phyloP scores from a whole-genome alignment of 371 early-diverging fungal genomes.

The Blyttiomyces sp. region DNA sequence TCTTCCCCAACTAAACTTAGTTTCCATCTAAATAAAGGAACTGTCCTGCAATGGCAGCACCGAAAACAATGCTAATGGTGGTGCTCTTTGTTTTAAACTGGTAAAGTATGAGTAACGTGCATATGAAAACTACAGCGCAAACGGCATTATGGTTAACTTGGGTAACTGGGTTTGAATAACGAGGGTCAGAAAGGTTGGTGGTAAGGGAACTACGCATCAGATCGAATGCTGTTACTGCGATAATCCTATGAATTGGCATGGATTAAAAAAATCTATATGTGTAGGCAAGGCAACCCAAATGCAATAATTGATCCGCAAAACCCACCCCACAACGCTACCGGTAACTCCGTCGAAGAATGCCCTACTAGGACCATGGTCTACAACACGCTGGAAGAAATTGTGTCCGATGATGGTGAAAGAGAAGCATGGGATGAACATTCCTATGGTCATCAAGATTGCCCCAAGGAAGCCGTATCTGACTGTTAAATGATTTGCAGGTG shows the following conservation, averaged over 20 bases:
- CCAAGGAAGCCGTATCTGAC: conserved; percentile 37
- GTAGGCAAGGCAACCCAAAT: not conserved
- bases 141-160: too few species aligned
- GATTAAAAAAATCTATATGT: not conserved
- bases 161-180: too few species aligned
- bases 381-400: conserved; percentile 32
- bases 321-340: conserved; percentile 41
- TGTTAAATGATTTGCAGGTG: not conserved
- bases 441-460: conserved; percentile 38
- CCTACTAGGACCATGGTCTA: conserved; percentile 25
- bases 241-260: conserved; percentile 20
- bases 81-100: conserved; percentile 18
- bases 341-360: conserved; percentile 45
- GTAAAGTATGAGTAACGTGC: conserved; percentile 32
- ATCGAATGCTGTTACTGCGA: conserved; percentile 45
- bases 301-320: not conserved
- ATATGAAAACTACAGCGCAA: conserved; percentile 31
- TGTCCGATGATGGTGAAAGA: conserved; percentile 47
- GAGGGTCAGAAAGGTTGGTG: too few species aligned
- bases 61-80: conserved; percentile 23
- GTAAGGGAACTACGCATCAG: conserved; percentile 27
- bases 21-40: conserved; percentile 41
- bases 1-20: too few species aligned
- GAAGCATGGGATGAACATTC: conserved; percentile 43
- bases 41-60: conserved; percentile 47